Conservation (phyloP, 2,329 filamentous ascomycete genomes). For the Thielaviopsis populi region DNA sequence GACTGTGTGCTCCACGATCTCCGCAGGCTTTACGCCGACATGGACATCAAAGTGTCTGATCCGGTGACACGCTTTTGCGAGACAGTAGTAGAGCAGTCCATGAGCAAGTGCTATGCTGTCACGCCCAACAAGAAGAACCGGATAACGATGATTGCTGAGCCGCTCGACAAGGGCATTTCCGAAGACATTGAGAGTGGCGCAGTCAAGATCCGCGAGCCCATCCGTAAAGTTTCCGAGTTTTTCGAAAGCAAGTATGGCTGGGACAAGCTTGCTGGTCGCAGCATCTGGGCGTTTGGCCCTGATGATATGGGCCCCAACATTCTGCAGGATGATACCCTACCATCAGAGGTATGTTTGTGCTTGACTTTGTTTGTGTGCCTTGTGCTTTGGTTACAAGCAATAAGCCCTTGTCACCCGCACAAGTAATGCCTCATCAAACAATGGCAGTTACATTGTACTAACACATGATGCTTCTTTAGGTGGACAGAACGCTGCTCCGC, state of each 20-base stretch:
- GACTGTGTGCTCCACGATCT: conserved; percentile 95
- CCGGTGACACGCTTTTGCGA: conserved; percentile 96
- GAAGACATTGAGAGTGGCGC: conserved; percentile 84
- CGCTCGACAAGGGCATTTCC: conserved; percentile 84
- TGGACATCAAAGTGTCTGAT: conserved; percentile 98
- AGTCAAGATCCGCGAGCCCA: conserved; percentile 84
- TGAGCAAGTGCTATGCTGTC: conserved; percentile 93
- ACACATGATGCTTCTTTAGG: conserved; percentile 30
- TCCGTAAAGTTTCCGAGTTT: conserved; percentile 86
- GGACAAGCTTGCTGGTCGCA: conserved; percentile 84
- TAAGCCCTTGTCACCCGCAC: not conserved
- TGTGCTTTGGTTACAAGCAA: conserved; percentile 4
- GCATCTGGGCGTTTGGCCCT: conserved; percentile 97
- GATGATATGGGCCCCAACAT: conserved; percentile 93
- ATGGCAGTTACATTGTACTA: conserved; percentile 12
- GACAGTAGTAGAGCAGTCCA: conserved; percentile 91
- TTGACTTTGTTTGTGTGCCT: conserved; percentile 3
- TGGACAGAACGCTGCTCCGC: conserved; percentile 80
- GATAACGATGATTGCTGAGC: conserved; percentile 95
- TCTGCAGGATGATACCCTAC: conserved; percentile 88
- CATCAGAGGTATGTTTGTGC: conserved; percentile 51
- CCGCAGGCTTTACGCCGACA: conserved; percentile 84
- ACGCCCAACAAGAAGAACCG: conserved; percentile 99
- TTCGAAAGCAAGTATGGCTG: conserved; percentile 96
- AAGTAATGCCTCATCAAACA: not conserved